phyloP scores from a whole-genome alignment of 306 rosid genomes.

The Hippophae tibetana region DNA sequence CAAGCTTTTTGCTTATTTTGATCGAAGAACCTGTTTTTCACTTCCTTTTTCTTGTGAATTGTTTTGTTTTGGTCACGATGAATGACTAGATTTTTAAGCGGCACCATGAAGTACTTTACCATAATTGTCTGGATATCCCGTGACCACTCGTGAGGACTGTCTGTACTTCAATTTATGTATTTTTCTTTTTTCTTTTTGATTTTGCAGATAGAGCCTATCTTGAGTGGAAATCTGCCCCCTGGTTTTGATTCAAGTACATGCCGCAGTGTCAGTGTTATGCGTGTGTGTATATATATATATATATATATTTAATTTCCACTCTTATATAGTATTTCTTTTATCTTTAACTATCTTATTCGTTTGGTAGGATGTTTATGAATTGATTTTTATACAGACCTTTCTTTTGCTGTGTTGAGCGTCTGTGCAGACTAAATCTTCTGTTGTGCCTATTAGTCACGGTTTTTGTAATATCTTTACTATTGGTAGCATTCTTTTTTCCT shows the following conservation, averaged over 20 bases:
- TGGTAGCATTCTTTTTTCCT: too few relatives aligned
- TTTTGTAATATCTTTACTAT: too few relatives aligned
- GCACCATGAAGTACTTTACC: neutral
- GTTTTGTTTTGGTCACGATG: neutral
- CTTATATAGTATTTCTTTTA: too few relatives aligned
- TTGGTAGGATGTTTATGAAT: too few relatives aligned
- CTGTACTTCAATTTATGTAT: slow-evolving; percentile 25
- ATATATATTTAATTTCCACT: neutral
- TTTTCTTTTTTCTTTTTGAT: neutral
- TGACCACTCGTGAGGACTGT: slow-evolving; percentile 34
- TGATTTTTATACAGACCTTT: too few relatives aligned
- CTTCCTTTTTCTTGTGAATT: too few relatives aligned
- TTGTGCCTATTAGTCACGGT: too few relatives aligned
- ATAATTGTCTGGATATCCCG: neutral
- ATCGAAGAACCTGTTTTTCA: too few relatives aligned
- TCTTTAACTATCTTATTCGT: too few relatives aligned
- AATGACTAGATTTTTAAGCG: neutral
- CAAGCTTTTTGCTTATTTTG: too few relatives aligned
- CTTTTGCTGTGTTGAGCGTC: too few relatives aligned
- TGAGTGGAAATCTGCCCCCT: slow-evolving; percentile 99
- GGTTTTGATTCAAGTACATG: slow-evolving; percentile 96
- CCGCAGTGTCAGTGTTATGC: slow-evolving; percentile 93
- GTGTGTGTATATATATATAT: neutral
- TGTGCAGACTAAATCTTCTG: too few relatives aligned
- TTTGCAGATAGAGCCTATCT: slow-evolving; percentile 99